Percentiles rank a stretch among this genome's conserved stretches.
Conservation (phyloP, 2,329 filamentous ascomycete genomes). For the Aspergillus sp. region DNA sequence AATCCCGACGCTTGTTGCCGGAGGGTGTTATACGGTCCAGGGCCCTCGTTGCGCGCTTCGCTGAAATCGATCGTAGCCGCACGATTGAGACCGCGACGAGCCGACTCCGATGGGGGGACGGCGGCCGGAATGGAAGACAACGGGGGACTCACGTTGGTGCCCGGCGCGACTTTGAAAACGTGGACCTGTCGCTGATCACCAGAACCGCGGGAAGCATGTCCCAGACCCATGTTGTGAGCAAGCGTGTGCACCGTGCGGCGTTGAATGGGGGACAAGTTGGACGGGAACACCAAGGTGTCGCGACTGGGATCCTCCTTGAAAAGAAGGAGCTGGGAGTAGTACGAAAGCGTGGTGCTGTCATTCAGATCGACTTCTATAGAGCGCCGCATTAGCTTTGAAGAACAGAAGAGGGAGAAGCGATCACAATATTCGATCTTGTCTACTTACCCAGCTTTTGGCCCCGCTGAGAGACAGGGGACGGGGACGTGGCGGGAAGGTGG, state of each 20-base stretch:
- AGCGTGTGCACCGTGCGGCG: slow-evolving; percentile 90
- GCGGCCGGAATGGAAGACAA: slow-evolving; percentile 61
- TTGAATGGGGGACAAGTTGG: slow-evolving; percentile 76
- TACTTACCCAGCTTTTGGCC: slow-evolving; percentile 38
- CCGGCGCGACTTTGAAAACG: slow-evolving; percentile 64
- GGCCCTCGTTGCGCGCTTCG: slow-evolving; percentile 70
- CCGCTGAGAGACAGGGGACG: slow-evolving; percentile 64
- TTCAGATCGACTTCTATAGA: slow-evolving; percentile 77
- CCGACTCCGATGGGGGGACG: slow-evolving; percentile 69
- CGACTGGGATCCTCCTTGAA: slow-evolving; percentile 79
- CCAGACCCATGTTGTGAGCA: slow-evolving; percentile 90
- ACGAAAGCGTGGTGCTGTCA: slow-evolving; percentile 80
- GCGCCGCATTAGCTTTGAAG: slow-evolving; percentile 7
- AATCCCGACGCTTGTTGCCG: slow-evolving; percentile 73
- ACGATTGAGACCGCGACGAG: slow-evolving; percentile 81
- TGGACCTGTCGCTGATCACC: slow-evolving; percentile 88
- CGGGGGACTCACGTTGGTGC: slow-evolving; percentile 59
- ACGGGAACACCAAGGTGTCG: slow-evolving; percentile 81
- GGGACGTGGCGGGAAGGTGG: slow-evolving; percentile 62
- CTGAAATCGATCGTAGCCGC: slow-evolving; percentile 98
- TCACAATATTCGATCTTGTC: not conserved
- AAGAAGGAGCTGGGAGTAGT: slow-evolving; percentile 84
- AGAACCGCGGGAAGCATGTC: slow-evolving; percentile 85
- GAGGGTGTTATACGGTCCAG: slow-evolving; percentile 71
- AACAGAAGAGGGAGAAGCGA: not conserved